A percentile compares a stretch with the other conserved stretches of the same genome.
Conservation (phyloP, 2,329 filamentous ascomycete species). For the Fusarium tjaetaba region DNA sequence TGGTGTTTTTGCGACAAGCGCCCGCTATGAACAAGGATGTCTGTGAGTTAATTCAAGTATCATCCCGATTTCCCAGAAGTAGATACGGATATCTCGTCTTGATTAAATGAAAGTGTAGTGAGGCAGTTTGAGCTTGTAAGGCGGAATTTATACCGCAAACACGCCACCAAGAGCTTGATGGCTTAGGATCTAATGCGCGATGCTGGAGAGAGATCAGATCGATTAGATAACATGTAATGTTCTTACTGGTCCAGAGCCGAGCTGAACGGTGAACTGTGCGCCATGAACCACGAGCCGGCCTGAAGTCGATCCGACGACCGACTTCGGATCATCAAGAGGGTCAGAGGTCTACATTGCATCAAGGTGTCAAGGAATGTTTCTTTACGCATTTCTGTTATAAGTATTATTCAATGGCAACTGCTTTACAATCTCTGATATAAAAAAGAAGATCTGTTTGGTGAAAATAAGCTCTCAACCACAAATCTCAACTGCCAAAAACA, state of each 20-base stretch:
- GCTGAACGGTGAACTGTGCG: neutral
- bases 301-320: neutral
- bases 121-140: neutral
- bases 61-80: rapidly evolving
- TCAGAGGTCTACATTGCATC: neutral
- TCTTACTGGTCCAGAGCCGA: conserved; percentile 17
- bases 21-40: neutral
- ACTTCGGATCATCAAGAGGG: neutral
- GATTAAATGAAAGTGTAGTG: neutral
- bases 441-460: neutral
- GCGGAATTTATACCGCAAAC: conserved; percentile 5
- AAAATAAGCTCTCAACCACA: neutral
- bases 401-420: rapidly evolving
- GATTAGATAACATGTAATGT: conserved; percentile 32
- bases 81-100: too few species aligned
- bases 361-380: rapidly evolving
- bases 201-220: conserved; percentile 25
- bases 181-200: neutral
- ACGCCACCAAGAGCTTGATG: neutral
- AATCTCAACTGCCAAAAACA: neutral
- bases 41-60: neutral
- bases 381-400: neutral
- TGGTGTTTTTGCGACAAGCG: neutral
- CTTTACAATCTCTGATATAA: neutral
- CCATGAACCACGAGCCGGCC: neutral